Base-by-base conservation (phyloP, 2,329 filamentous ascomycete genomes). In the Iodosphaeria phyllophila region DNA sequence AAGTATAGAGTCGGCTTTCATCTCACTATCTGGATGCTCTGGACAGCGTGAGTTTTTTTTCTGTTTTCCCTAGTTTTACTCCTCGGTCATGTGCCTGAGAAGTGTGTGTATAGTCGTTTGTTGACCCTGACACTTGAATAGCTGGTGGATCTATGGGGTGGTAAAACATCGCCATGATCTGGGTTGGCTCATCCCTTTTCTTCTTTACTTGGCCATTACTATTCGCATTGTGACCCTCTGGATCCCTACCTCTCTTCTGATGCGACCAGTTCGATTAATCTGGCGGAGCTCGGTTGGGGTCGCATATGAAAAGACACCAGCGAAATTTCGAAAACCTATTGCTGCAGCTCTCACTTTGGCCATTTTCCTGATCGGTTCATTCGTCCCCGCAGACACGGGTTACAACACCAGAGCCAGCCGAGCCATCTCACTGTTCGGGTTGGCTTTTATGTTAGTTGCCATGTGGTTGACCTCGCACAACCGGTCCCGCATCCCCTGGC, bases 101-200 rank as follows among this genome's bases (percentile, higher is more conserved):
- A 13, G 19, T 10, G n/a, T 20, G 13, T 20, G n/a, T 10, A 20
- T 13, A 9, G 5, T n/a, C 12, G 13, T 15, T 6, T 18, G 26
- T 16, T 23, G 11, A 15, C 16, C 12, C 16, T 15, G 16, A 19
- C 24, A 20, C 20, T 12, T 26, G 10, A 16, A n/a, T 31, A 51
- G 48, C 25, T 54, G 50, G 50, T 52, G 48, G 48, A 44, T 50
- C 13, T 47, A 39, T 23, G 48, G 50, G 17, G 40, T 52, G 16
- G 57, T 83, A 30, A 56, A 80, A 26, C 79, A 86, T 45, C 68
- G 68, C 30, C 37, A 74, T 30, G 69, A 82, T 40, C 60, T 58
- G 38, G 80, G 79, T 41, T 92, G 82, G 82, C 50, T 91, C 28
- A 66, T 84, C 24, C 82, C 83, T 0, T 89, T 91, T 50, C 58